Conservation (phyloP, 2,329 filamentous ascomycete genomes). For the Coniochaeta prunicola region DNA sequence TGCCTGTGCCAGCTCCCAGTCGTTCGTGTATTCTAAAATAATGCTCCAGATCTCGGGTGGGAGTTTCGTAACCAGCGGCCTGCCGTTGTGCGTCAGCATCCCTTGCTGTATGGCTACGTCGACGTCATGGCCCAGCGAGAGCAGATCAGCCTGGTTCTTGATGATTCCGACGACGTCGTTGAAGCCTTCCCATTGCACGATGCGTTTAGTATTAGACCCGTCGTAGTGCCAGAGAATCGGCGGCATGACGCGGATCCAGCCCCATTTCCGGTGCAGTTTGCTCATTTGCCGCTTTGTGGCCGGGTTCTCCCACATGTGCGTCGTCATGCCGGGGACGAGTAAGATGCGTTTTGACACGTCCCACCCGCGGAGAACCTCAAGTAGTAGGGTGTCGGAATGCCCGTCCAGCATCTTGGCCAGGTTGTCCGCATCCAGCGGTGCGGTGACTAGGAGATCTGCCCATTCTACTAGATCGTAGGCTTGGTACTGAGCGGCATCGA, state of each 20-base stretch:
- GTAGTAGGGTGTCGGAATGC: slow-evolving; percentile 70
- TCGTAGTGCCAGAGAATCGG: slow-evolving; percentile 81
- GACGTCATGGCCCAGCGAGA: slow-evolving; percentile 66
- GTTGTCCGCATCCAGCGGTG: slow-evolving; percentile 77
- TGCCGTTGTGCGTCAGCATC: slow-evolving; percentile 15
- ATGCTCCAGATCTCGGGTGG: slow-evolving; percentile 87
- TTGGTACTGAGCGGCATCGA: slow-evolving; percentile 45
- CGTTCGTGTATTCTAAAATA: slow-evolving; percentile 73
- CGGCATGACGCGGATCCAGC: slow-evolving; percentile 75
- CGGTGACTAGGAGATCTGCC: slow-evolving; percentile 80
- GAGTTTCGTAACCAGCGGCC: slow-evolving; percentile 39
- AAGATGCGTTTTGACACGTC: slow-evolving; percentile 79
- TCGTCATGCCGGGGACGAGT: slow-evolving; percentile 82
- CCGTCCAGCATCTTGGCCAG: slow-evolving; percentile 84
- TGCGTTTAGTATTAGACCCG: slow-evolving; percentile 33
- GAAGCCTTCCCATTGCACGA: slow-evolving; percentile 56
- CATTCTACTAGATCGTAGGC: slow-evolving; percentile 70
- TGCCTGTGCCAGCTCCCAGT: slow-evolving; percentile 85
- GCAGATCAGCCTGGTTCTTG: slow-evolving; percentile 68
- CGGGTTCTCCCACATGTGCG: slow-evolving; percentile 83
- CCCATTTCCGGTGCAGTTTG: slow-evolving; percentile 78
- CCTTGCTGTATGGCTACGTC: slow-evolving; percentile 42
- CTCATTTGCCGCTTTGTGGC: slow-evolving; percentile 81
- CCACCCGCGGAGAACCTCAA: slow-evolving; percentile 81
- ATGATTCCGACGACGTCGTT: slow-evolving; percentile 68